A percentile compares a stretch with the other conserved stretches of the same genome.
Conservation (phyloP, 352 stramenopile species). For the Aphanomyces invadans region DNA sequence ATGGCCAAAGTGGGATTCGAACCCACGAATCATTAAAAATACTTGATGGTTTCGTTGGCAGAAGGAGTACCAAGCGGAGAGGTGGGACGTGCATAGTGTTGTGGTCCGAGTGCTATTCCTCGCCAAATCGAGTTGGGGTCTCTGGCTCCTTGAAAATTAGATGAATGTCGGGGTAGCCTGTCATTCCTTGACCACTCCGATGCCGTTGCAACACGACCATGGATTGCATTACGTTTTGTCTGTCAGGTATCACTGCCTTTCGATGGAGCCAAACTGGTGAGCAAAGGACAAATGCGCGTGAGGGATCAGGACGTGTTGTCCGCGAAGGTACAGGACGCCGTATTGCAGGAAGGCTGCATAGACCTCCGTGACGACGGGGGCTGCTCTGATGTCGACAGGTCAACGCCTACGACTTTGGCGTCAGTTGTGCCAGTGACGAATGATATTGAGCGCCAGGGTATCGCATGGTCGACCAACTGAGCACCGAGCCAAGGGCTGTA, state of each 20-base stretch:
- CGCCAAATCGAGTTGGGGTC: neutral
- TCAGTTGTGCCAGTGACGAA: neutral
- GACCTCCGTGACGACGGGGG: neutral
- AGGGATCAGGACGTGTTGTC: neutral
- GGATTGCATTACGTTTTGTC: neutral
- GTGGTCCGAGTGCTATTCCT: constrained; percentile 1
- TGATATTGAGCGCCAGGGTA: neutral
- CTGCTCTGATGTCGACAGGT: neutral
- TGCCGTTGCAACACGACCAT: neutral
- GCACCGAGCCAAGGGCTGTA: neutral
- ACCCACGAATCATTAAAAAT: no score
- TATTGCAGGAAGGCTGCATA: neutral
- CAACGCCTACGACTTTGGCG: neutral
- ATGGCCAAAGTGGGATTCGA: no score
- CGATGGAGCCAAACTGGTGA: neutral
- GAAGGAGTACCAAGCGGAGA: neutral
- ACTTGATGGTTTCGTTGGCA: neutral
- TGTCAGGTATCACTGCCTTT: neutral
- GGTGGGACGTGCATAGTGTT: neutral
- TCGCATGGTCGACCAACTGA: neutral
- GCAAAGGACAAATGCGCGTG: neutral
- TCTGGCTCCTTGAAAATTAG: neutral
- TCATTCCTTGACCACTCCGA: neutral
- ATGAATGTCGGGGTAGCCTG: neutral
- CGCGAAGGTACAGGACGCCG: neutral